A percentile compares a stretch with the other conserved stretches of the same genome.
Evolutionary conservation across 2,329 filamentous ascomycete genomes (phyloP).

Genomic region (Diplocarpon mali): DNA sequence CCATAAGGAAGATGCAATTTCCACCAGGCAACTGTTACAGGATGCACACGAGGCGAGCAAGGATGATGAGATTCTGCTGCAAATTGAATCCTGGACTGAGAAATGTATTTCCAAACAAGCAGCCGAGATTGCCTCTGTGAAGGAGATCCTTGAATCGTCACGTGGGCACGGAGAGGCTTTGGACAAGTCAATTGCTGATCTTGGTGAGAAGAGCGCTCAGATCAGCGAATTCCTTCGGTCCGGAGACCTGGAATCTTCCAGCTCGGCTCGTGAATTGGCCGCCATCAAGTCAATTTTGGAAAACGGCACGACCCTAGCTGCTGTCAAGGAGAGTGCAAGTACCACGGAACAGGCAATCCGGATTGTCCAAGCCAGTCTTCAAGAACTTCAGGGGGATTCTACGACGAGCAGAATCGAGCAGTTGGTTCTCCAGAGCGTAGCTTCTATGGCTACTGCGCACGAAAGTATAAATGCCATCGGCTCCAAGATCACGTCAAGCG

Average conservation of each 20-base stretch:
- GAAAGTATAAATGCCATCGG: slow-evolving; percentile 8
- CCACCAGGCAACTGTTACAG: slow-evolving; percentile 1
- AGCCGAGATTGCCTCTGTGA: not conserved
- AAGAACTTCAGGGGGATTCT: slow-evolving; percentile 4
- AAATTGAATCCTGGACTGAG: slow-evolving; percentile 5
- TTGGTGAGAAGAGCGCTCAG: not conserved
- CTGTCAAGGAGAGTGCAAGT: not conserved
- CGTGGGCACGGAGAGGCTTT: slow-evolving; percentile 1
- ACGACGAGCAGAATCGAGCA: not conserved
- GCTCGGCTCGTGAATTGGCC: not conserved
- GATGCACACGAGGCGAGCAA: slow-evolving; percentile 3
- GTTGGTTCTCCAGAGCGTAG: slow-evolving; percentile 1
- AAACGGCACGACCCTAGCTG: not conserved
- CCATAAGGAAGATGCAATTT: not conserved
- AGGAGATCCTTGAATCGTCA: not conserved
- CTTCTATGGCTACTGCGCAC: slow-evolving; percentile 6
- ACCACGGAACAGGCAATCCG: not conserved
- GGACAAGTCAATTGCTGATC: not conserved
- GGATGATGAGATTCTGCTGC: slow-evolving; percentile 6
- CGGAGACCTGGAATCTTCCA: not conserved
- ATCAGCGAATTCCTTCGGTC: not conserved
- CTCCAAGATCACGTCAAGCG: slow-evolving; percentile 7
- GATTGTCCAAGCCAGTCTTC: not conserved
- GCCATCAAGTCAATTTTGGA: not conserved
- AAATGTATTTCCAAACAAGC: slow-evolving; percentile 2